These are phyloP conservation scores for Ophiostoma populinum DNA, from an alignment of 2,329 filamentous ascomycete genomes.

Conservation along the genomic window DNA sequence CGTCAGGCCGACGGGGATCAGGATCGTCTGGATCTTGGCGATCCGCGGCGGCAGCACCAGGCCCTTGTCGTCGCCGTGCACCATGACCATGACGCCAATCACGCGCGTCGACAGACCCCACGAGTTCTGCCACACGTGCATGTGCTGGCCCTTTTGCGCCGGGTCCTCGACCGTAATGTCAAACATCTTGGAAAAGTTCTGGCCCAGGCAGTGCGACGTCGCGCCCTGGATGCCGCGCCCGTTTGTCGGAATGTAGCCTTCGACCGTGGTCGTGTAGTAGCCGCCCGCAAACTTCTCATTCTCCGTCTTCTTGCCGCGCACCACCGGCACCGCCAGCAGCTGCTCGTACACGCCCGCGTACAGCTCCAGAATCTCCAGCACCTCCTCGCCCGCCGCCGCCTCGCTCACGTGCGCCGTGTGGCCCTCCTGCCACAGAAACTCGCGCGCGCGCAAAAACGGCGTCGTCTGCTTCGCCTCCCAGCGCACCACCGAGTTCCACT, in stretches of 20 bases:
- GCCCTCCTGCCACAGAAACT: conserved; percentile 97
- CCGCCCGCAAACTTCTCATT: conserved; percentile 97
- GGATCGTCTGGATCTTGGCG: conserved; percentile 66
- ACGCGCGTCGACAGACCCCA: conserved; percentile 96
- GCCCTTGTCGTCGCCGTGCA: conserved; percentile 90
- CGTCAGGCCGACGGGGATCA: conserved; percentile 86
- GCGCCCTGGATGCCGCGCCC: conserved; percentile 93
- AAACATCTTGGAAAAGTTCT: conserved; percentile 98
- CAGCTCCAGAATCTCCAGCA: conserved; percentile 80
- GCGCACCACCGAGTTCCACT: conserved; percentile 79
- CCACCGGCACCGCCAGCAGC: conserved; percentile 83
- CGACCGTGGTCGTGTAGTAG: conserved; percentile 90
- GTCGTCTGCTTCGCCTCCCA: conserved; percentile 94
- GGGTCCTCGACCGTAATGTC: conserved; percentile 95
- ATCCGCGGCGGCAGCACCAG: conserved; percentile 85
- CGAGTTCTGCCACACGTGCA: conserved; percentile 95
- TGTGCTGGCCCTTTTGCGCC: conserved; percentile 55
- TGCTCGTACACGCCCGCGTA: conserved; percentile 89
- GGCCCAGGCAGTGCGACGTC: conserved; percentile 85
- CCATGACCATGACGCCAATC: conserved; percentile 98
- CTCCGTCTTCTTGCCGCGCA: conserved; percentile 87
- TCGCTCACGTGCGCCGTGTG: conserved; percentile 81
- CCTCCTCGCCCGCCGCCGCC: conserved; percentile 64
- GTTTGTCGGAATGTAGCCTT: conserved; percentile 91
- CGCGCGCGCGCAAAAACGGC: conserved; percentile 78